A percentile compares a stretch with the other conserved stretches of the same genome.
Conservation (phyloP, 768 basidiomycete species). For the Rhodocollybia butyracea region DNA sequence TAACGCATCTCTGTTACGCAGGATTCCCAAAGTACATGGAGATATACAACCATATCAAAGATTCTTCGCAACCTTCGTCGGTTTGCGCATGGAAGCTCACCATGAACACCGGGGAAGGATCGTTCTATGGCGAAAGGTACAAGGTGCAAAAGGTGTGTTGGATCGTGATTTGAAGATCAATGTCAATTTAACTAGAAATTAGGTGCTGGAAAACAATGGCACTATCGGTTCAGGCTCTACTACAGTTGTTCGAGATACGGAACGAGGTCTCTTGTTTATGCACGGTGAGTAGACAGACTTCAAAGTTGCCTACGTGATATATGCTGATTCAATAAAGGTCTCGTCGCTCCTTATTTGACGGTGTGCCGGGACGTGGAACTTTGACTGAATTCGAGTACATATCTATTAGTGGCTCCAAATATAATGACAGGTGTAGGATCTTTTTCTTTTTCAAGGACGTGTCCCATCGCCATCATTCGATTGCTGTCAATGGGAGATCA, state of each 20-base stretch:
- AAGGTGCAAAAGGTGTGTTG: slow-evolving; percentile 50
- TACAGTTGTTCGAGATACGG: slow-evolving; percentile 50
- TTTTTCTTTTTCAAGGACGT: too few relatives aligned
- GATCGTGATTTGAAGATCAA: not conserved
- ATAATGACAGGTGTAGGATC: too few relatives aligned
- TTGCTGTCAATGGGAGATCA: too few relatives aligned
- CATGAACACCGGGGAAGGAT: slow-evolving; percentile 45
- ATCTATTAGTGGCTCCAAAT: too few relatives aligned
- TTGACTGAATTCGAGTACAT: too few relatives aligned
- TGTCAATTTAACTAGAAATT: slow-evolving; percentile 9
- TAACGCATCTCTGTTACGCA: not conserved
- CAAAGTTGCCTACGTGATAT: not conserved
- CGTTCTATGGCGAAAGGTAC: slow-evolving; percentile 61
- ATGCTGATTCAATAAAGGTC: not conserved
- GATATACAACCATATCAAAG: slow-evolving; percentile 33
- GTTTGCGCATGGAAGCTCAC: slow-evolving; percentile 51
- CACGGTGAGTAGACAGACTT: slow-evolving; percentile 38
- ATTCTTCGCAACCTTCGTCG: slow-evolving; percentile 34
- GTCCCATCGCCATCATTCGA: too few relatives aligned
- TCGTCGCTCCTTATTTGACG: not conserved
- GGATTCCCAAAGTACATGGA: slow-evolving; percentile 36
- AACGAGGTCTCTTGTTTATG: slow-evolving; percentile 49
- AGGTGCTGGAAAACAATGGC: slow-evolving; percentile 73
- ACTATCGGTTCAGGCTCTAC: slow-evolving; percentile 53
- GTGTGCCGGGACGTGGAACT: too few relatives aligned